Base-by-base conservation (phyloP, 2,329 filamentous ascomycete genomes). In the Apiospora rasikravindrae region DNA sequence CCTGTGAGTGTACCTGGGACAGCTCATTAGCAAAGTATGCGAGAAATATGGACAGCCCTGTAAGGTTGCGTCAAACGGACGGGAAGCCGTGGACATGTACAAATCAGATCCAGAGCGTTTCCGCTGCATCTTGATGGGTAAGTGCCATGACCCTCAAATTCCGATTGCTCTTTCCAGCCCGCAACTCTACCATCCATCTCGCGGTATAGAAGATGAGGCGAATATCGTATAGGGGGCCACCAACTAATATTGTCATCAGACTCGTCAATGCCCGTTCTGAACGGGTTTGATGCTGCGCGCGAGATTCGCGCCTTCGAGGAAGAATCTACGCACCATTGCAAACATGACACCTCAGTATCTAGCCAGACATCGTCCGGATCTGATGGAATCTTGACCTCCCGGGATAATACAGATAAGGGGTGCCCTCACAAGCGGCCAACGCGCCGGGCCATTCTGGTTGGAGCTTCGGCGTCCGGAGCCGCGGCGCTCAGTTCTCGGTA, bases 81-180 rank as follows among this genome's bases (percentile, higher is more conserved):
- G 84, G 1, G 83, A 87, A 76, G 87, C 87, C 2, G 82, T 88
- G 0, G 78, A 85, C 8, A 78, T 78, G 42, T 86, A 85, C 71
- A 80, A 84, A 66, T 74, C 75, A 10, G 73, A 77, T 4, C 73
- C 75, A 2, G 78, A 80, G 10, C 75, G 79, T 0, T 84, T 83
- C 68, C 82, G 84, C 51, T 82, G 87, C 57, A 82, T 88, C 2
- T 82, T 88, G 29, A 88, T 88, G 85, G 86, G 81, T 81, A 77
- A 73, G 74, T 45, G 24, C n/a, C 44, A 71, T 24, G 7, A 10
- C n/a, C 29, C 66, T 64, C n/a, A 24, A 4, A 19, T 14, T 14
- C 26, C 61, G 19, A 29, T 24, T n/a, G 49, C n/a, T 61, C 22
- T 22, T 45, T n/a, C 7, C 16, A 16, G n/a, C 53, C 74, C 75